Evolutionary conservation across 768 basidiomycete genomes (phyloP), one percentile per base, ranked within the genome.

Genomic region (Calocera cornea): DNA sequence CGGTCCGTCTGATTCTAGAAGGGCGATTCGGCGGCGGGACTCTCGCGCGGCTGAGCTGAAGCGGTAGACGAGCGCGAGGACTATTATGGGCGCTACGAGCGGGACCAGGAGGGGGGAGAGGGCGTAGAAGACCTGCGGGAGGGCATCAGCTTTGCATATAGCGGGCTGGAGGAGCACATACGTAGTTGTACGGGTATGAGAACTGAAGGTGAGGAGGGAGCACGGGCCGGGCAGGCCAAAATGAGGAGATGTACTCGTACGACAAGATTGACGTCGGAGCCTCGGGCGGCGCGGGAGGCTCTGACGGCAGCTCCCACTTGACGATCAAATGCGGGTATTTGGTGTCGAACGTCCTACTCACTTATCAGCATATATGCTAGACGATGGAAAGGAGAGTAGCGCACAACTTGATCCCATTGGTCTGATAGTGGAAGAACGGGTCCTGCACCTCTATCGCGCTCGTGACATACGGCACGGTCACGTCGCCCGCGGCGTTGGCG

Each of bases 391-490:
- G 34, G 70, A 68, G 27, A 47, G 24, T 64, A 1, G 73, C 83
- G 24, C 75, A 88, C 87, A 92, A 75, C 71, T 85, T 75, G 24
- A 92, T 77, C 1, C 87, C 89, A 67, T 80, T 87, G 0, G 74
- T 77, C 24, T 78, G 76, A 69, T 83, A 78, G 16, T 83, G 80
- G 14, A 79, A 77, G 74, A 92, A 92, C 0, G 84, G 81, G 75
- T 95, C 88, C 69, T 81, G 76, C 0, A 78, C 75, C 68, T 90
- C 87, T 34, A 92, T 87, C 8, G 86, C 85, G 7, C 89, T 84
- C 0, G 90, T 92, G 17, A 88, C 77, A 72, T 89, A 95, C 0
- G 93, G 90, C 1, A 95, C 92, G 0, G 92, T 92, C 1, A 78
- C 67, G 71, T 95, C 92, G 63, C 75, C 72, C 12, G 73, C 88